Conservation (phyloP, 345 rosid species). For the Salix caprea region DNA sequence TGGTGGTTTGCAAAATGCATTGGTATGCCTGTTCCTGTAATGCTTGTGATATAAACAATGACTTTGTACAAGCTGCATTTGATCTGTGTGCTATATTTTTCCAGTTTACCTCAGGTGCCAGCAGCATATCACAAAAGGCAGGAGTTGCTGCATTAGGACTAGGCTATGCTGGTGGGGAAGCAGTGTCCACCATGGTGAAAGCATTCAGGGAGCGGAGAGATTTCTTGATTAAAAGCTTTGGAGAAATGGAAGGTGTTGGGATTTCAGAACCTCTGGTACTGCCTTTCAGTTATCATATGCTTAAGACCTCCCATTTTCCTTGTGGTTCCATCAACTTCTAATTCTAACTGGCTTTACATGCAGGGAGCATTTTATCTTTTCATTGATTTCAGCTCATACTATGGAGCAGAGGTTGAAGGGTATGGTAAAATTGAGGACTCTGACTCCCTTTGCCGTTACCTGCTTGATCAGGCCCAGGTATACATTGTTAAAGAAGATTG, state of each 20-base stretch:
- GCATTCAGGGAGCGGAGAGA: constrained; percentile 91
- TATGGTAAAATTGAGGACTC: constrained; percentile 70
- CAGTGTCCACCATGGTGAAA: constrained; percentile 73
- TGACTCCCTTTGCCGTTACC: constrained; percentile 55
- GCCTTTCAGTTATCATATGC: neutral
- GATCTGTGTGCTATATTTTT: neutral
- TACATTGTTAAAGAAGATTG: neutral
- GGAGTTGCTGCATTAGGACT: constrained; percentile 84
- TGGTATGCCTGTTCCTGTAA: neutral
- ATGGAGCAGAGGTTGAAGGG: constrained; percentile 70
- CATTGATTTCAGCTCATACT: constrained; percentile 75
- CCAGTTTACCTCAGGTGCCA: constrained; percentile 86
- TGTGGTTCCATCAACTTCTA: neutral
- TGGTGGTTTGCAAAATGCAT: neutral
- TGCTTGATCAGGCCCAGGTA: constrained; percentile 65
- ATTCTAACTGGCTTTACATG: constrained; percentile 13
- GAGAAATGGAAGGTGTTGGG: constrained; percentile 72
- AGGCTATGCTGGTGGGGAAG: constrained; percentile 96
- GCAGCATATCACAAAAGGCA: constrained; percentile 88
- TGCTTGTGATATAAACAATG: neutral
- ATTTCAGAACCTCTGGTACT: constrained; percentile 87
- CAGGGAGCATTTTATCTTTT: constrained; percentile 98
- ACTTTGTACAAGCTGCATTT: neutral
- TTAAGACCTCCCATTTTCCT: neutral
- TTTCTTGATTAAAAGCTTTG: constrained; percentile 70